Conservation (phyloP, 306 rosid genomes). For the Heteromeles arbutifolia region DNA sequence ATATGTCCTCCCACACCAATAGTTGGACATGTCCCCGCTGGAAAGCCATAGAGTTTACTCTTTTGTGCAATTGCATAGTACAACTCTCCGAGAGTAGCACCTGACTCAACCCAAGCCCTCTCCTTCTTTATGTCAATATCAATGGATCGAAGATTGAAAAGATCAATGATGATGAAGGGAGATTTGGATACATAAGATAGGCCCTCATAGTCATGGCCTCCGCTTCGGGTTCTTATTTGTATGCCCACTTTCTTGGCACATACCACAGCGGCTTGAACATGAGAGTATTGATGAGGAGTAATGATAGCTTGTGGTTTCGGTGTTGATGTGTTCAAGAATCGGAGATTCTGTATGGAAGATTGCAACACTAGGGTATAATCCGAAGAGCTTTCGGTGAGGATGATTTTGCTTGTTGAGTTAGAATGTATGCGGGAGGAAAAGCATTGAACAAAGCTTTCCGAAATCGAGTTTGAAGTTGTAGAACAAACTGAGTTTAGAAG, state of each 20-base stretch:
- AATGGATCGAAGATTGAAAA: conserved; percentile 17
- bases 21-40: conserved; percentile 29
- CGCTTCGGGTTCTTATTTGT: conserved; percentile 18
- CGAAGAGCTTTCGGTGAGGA: conserved; percentile 9
- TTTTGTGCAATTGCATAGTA: conserved; percentile 26
- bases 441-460: conserved; percentile 5
- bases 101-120: conserved; percentile 10
- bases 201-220: conserved; percentile 34
- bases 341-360: conserved; percentile 29
- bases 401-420: not conserved
- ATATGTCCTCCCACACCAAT: conserved; percentile 24
- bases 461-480: not conserved
- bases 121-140: conserved; percentile 1
- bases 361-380: conserved; percentile 23
- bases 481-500: not conserved
- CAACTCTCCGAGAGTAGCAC: conserved; percentile 25
- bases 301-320: conserved; percentile 41
- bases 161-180: conserved; percentile 26
- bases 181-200: conserved; percentile 20
- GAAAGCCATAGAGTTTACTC: conserved; percentile 18
- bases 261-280: conserved; percentile 25
- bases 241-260: conserved; percentile 10
- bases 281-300: conserved; percentile 24
- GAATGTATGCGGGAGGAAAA: not conserved
- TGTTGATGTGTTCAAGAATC: conserved; percentile 25